phyloP scores from a whole-genome alignment of 164 flowering plant species.

The Cinnamomum chago region DNA sequence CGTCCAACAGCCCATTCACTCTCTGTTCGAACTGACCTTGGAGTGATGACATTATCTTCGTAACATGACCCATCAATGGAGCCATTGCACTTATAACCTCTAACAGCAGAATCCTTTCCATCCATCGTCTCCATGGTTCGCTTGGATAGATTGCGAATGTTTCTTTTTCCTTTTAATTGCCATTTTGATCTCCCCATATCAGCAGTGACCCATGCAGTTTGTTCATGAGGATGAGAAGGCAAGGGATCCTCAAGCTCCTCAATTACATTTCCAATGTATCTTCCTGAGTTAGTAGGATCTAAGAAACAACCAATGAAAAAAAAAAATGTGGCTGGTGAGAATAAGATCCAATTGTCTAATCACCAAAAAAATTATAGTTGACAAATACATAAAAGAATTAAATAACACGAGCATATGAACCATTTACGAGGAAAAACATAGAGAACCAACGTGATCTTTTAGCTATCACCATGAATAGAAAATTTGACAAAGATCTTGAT shows the following conservation, averaged over 20 bases:
- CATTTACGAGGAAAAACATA: too few species aligned
- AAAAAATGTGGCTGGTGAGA: background rate
- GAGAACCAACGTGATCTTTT: too few species aligned
- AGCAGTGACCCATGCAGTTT: conserved; percentile 25
- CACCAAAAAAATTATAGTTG: too few species aligned
- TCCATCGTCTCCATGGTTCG: conserved; percentile 31
- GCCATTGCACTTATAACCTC: conserved; percentile 18
- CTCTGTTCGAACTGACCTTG: background rate
- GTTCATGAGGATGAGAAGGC: conserved; percentile 31
- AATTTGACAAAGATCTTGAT: too few species aligned
- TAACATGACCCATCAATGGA: conserved; percentile 20
- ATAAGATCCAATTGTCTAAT: too few species aligned
- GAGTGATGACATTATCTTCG: conserved; percentile 25
- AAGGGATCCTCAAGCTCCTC: conserved; percentile 54
- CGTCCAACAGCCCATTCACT: conserved; percentile 22
- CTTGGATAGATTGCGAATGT: conserved; percentile 52
- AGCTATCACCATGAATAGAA: too few species aligned
- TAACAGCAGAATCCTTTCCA: conserved; percentile 9
- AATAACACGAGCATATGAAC: too few species aligned
- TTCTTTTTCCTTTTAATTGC: conserved; percentile 87
- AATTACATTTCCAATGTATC: conserved; percentile 37
- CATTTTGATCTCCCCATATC: conserved; percentile 71
- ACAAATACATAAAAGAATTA: too few species aligned
- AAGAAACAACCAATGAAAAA: background rate
- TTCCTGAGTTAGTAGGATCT: conserved; percentile 30